Conservation (phyloP, 495 filamentous ascomycete species). For the Hamigera avellanea region DNA sequence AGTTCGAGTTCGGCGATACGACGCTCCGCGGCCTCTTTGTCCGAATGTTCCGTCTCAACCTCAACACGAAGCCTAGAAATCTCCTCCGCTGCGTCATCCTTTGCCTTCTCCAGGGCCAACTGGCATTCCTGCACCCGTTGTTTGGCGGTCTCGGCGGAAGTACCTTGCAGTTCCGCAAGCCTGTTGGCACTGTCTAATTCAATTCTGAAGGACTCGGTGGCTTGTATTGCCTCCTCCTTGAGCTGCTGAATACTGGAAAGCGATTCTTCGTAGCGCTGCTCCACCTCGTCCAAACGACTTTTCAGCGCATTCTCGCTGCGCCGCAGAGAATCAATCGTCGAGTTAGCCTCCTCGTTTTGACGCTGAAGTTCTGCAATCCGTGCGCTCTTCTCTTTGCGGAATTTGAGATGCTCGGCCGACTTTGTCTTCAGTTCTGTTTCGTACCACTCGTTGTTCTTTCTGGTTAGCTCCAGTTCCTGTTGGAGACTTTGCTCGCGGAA, state of each 20-base stretch:
- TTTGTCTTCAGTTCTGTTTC: conserved; percentile 85
- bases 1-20: conserved; percentile 65
- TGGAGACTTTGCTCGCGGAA: conserved; percentile 81
- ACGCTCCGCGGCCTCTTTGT: conserved; percentile 57
- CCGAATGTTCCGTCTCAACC: conserved; percentile 65
- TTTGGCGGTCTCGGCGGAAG: conserved; percentile 69
- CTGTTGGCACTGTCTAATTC: conserved; percentile 71
- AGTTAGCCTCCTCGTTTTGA: conserved; percentile 70
- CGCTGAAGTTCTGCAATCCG: conserved; percentile 80
- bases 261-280: conserved; percentile 75
- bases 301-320: conserved; percentile 71
- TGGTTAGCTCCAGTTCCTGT: conserved; percentile 77
- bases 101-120: conserved; percentile 59
- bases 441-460: conserved; percentile 84
- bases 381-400: conserved; percentile 86
- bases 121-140: conserved; percentile 75
- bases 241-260: conserved; percentile 70
- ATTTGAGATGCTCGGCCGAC: conserved; percentile 71
- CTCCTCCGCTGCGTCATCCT: conserved; percentile 71
- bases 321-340: conserved; percentile 61
- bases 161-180: conserved; percentile 73
- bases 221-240: conserved; percentile 65
- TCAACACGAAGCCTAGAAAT: conserved; percentile 68
- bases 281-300: conserved; percentile 68
- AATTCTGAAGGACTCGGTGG: conserved; percentile 69